These are phyloP conservation scores for Geotrichum candidum DNA, from an alignment of 1,139 yeast species.

Conservation along the genomic window DNA sequence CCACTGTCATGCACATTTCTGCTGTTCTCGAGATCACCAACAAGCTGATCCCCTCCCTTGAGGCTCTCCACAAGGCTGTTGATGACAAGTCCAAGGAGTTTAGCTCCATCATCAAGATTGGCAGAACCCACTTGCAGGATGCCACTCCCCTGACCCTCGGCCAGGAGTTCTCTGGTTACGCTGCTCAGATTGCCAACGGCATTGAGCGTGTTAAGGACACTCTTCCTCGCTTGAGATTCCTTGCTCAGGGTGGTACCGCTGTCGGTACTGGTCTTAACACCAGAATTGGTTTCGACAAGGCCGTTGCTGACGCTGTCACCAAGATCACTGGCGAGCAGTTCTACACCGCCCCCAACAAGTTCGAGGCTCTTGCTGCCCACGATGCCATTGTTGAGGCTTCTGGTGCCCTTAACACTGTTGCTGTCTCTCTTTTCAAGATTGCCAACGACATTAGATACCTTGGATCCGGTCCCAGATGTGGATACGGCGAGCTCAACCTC, in stretches of 20 bases:
- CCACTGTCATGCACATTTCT: conserved; percentile 99
- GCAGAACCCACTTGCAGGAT: conserved; percentile 97
- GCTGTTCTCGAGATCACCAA: conserved; percentile 84
- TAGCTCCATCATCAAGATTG: conserved; percentile 84
- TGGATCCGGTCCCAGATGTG: conserved; percentile 99
- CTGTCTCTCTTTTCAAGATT: conserved; percentile 87
- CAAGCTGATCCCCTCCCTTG: conserved; percentile 72
- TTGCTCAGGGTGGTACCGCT: conserved; percentile 99
- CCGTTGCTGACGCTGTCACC: conserved; percentile 73
- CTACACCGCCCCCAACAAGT: conserved; percentile 95
- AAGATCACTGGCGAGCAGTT: conserved; percentile 82
- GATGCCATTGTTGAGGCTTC: conserved; percentile 97
- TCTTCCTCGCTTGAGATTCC: conserved; percentile 66
- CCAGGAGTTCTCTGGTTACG: conserved; percentile 96
- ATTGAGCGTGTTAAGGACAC: conserved; percentile 74
- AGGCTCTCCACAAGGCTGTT: conserved; percentile 69
- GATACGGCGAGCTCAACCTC: conserved; percentile 88
- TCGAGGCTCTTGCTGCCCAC: conserved; percentile 98
- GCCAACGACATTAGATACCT: conserved; percentile 97
- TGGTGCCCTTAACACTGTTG: conserved; percentile 94
- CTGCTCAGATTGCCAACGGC: conserved; percentile 86
- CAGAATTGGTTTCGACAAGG: conserved; percentile 76
- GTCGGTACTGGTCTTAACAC: conserved; percentile 98
- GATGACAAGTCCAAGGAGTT: conserved; percentile 77
- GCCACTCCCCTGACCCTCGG: conserved; percentile 98